Conservation (phyloP, 495 filamentous ascomycete genomes). For the Tetracladium setigerum region DNA sequence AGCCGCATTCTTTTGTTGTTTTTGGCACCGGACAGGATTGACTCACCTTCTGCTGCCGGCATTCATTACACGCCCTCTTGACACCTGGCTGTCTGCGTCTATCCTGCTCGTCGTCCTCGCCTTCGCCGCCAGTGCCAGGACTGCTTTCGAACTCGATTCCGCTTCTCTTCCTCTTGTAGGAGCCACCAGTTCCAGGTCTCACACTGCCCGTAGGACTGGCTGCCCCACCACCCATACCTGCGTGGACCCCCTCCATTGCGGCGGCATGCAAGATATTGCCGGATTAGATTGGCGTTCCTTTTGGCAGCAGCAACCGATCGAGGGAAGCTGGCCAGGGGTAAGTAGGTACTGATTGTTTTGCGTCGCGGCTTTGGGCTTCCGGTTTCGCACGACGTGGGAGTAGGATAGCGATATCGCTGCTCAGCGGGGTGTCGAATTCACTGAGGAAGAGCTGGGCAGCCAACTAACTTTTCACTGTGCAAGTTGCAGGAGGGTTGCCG, state of each 20-base stretch:
- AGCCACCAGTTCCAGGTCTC: slow-evolving; percentile 18
- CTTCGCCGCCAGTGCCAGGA: slow-evolving; percentile 35
- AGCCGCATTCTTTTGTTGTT: slow-evolving; percentile 3
- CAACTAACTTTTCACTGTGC: not conserved
- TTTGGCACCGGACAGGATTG: slow-evolving; percentile 7
- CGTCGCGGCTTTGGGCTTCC: slow-evolving; percentile 14
- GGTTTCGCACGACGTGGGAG: slow-evolving; percentile 15
- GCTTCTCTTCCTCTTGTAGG: slow-evolving; percentile 25
- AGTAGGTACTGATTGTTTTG: slow-evolving; percentile 7
- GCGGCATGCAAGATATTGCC: not conserved
- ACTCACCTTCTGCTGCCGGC: slow-evolving; percentile 86
- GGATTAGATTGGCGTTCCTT: no score
- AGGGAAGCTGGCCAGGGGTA: no score
- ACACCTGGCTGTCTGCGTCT: slow-evolving; percentile 64
- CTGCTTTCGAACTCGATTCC: slow-evolving; percentile 23
- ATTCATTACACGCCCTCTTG: slow-evolving; percentile 91
- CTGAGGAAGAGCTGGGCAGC: not conserved
- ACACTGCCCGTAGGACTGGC: slow-evolving; percentile 15
- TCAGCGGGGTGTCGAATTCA: not conserved
- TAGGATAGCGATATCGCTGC: slow-evolving; percentile 4
- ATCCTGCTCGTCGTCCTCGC: slow-evolving; percentile 54
- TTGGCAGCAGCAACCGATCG: no score
- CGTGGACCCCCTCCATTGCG: slow-evolving; percentile 1
- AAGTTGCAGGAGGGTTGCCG: not conserved
- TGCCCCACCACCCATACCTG: slow-evolving; percentile 15